Percentiles rank a stretch among this genome's conserved stretches.
phyloP scores from a whole-genome alignment of 192 early-diverging fungal species.

The Geranomyces michiganensis region DNA sequence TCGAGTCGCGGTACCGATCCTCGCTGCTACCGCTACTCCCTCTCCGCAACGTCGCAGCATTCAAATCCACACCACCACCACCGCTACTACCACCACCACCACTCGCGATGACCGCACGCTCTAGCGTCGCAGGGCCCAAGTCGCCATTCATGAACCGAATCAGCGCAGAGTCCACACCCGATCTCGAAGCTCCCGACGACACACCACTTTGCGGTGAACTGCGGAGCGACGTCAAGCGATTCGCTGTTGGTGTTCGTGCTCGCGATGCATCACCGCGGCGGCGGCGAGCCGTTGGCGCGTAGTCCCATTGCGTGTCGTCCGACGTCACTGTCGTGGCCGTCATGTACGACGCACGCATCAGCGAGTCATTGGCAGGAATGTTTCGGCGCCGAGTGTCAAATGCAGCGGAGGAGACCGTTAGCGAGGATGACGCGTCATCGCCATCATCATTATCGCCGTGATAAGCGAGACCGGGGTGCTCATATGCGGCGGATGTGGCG shows the following conservation, averaged over 20 bases:
- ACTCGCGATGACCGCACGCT: background rate
- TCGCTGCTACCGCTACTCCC: background rate
- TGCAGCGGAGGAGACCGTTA: too few species aligned
- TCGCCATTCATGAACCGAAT: constrained; percentile 3
- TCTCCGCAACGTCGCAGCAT: background rate
- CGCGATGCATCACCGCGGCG: background rate
- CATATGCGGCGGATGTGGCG: background rate
- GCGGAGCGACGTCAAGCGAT: background rate
- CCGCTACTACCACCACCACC: background rate
- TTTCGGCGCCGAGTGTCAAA: too few species aligned
- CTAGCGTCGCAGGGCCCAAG: background rate
- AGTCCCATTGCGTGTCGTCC: background rate
- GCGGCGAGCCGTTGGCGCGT: background rate
- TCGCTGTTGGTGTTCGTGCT: background rate
- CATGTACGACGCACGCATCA: background rate
- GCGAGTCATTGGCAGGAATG: too few species aligned
- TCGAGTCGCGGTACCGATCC: background rate
- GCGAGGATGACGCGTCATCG: too few species aligned
- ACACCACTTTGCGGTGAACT: background rate
- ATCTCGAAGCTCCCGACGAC: background rate
- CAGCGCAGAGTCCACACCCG: background rate
- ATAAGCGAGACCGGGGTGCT: background rate
- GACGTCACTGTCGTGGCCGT: background rate
- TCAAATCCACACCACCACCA: background rate
- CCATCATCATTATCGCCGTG: too few species aligned